A percentile compares a stretch with the other conserved stretches of the same genome.
These are phyloP conservation scores for Eimeria sp. DNA, from an alignment of 169 alveolate species.

Conservation along the genomic window DNA sequence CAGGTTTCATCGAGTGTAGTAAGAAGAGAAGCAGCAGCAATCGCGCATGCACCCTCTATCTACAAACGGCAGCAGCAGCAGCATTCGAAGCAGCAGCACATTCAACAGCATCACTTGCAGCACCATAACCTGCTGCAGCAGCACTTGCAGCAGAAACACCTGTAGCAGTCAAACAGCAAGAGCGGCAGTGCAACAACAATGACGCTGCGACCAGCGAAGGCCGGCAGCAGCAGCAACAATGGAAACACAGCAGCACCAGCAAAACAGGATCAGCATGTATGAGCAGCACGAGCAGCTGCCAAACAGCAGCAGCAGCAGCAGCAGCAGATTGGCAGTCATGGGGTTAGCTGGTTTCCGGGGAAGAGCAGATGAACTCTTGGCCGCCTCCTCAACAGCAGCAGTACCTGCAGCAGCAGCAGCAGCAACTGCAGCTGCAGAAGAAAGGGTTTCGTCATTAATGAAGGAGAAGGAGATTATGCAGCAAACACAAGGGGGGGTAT, in stretches of 20 bases:
- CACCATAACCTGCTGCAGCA: not conserved
- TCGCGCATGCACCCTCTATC: not conserved
- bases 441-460: no score
- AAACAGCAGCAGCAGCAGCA: conserved; percentile 11
- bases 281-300: conserved; percentile 3
- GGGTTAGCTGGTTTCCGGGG: not conserved
- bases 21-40: no score
- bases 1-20: no score
- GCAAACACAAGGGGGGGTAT: not conserved
- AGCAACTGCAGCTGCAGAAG: not conserved
- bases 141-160: not conserved
- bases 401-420: conserved; percentile 13
- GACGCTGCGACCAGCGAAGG: not conserved
- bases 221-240: not conserved
- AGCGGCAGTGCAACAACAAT: not conserved
- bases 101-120: not conserved
- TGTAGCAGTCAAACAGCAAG: not conserved
- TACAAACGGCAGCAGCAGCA: conserved; percentile 10
- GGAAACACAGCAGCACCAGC: conserved; percentile 12
- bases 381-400: conserved; percentile 5
- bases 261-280: not conserved
- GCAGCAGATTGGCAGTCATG: not conserved
- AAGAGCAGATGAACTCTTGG: not conserved
- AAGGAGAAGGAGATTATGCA: not conserved
- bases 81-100: not conserved